Evolutionary conservation across 2,329 filamentous ascomycete species (phyloP), one percentile per base, ranked within the genome.

Genomic region (Claviceps monticola): DNA sequence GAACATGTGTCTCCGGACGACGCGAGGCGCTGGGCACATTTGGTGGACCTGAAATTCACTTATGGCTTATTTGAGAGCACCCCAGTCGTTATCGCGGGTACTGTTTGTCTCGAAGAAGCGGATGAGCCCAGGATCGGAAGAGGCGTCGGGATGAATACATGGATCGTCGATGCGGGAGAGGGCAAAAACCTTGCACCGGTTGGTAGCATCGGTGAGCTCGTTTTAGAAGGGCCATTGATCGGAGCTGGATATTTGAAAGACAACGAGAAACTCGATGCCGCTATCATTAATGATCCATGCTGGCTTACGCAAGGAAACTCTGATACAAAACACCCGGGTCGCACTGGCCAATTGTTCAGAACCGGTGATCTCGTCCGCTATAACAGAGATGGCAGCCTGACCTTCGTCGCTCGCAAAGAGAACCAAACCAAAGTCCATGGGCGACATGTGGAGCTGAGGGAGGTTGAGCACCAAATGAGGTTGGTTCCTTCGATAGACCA

Each of bases 341-440:
- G 50, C 11, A 39, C 41, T n/a, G 54, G 55, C 29, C 49, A 58
- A 26, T 48, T 61, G 7, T 60, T 60, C 48, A 56, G 56, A 39
- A 59, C 59, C 5, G 58, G 58, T 3, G 59, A 60, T 43, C 52
- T 60, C 2, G 48, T 57, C 41, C 38, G 49, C 54, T 65, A 67
- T 43, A 57, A 65, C 45, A 44, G 51, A 0, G 64, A 72, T 54
- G 68, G 69, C 17, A 56, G 55, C 9, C 58, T 74, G 21, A 56
- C 62, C 1, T 73, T 68, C 50, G 57, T 74, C 49, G 74, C 74
- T 47, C 66, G 77, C 42, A 75, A 75, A 56, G 76, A 80, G 57
- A 68, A 67, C 1, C 76, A 80, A 59, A 69, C 80, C 47, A 81
- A 80, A 59, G 60, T 80, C 16, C 68, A 71, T 29, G 80, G 80